These are phyloP conservation scores for Venturia aucupariae DNA, from an alignment of 2,329 filamentous ascomycete genomes.

Conservation along the genomic window DNA sequence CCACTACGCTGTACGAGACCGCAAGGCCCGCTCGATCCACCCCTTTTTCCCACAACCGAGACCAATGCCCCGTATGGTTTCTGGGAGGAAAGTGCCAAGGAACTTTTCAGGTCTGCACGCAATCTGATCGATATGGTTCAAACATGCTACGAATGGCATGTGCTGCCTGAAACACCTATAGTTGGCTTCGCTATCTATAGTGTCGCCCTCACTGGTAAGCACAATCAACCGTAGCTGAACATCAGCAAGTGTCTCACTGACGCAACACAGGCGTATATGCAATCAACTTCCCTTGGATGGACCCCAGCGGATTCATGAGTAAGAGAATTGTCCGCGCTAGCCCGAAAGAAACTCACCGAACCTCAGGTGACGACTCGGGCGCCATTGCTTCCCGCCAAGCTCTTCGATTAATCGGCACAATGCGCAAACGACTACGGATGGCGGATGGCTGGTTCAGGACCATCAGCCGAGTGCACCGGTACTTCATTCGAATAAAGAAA, in stretches of 20 bases:
- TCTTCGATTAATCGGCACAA: slow-evolving; percentile 41
- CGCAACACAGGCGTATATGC: slow-evolving; percentile 48
- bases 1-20: slow-evolving; percentile 45
- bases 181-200: slow-evolving; percentile 59
- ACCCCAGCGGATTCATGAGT: slow-evolving; percentile 46
- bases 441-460: slow-evolving; percentile 47
- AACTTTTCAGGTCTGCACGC: slow-evolving; percentile 53
- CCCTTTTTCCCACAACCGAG: slow-evolving; percentile 40
- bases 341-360: background rate
- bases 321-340: slow-evolving; percentile 16
- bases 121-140: slow-evolving; percentile 57
- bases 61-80: slow-evolving; percentile 43
- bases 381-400: slow-evolving; percentile 40
- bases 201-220: slow-evolving; percentile 49
- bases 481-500: slow-evolving; percentile 42
- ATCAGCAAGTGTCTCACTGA: slow-evolving; percentile 12
- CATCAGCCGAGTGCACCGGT: slow-evolving; percentile 44
- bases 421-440: slow-evolving; percentile 47
- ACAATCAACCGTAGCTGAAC: background rate
- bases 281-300: slow-evolving; percentile 60
- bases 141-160: slow-evolving; percentile 50
- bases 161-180: slow-evolving; percentile 58
- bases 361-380: slow-evolving; percentile 18
- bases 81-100: slow-evolving; percentile 53
- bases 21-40: slow-evolving; percentile 51